phyloP scores from a whole-genome alignment of 2,329 filamentous ascomycete species.

The Talaromyces sp. region DNA sequence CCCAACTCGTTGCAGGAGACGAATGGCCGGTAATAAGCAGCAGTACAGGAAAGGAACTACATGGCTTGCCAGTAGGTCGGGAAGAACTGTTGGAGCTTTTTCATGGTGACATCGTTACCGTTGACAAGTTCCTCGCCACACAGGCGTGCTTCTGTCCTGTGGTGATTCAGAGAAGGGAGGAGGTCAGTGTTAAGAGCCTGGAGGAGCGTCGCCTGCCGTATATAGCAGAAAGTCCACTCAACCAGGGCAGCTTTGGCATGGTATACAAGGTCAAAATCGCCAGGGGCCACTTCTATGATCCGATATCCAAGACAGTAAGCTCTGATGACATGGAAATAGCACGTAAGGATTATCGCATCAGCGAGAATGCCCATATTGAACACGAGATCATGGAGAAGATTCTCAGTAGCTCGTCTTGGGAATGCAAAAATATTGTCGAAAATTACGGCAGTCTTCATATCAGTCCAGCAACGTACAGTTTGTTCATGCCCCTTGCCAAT shows the following conservation, averaged over 20 bases:
- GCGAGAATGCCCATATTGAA: constrained; percentile 21
- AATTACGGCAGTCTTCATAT: constrained; percentile 31
- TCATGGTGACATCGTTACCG: constrained; percentile 8
- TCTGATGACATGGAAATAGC: constrained; percentile 18
- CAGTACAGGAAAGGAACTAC: neutral
- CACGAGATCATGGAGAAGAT: constrained; percentile 30
- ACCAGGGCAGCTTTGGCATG: constrained; percentile 27
- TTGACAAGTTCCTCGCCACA: constrained; percentile 23
- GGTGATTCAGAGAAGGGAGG: constrained; percentile 21
- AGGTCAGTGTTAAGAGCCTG: constrained; percentile 19
- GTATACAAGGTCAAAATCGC: constrained; percentile 26
- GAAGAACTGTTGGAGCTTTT: constrained; percentile 4
- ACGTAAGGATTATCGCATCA: constrained; percentile 33
- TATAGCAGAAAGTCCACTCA: constrained; percentile 24
- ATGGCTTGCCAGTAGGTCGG: neutral
- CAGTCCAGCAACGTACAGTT: constrained; percentile 26
- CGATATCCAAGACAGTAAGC: constrained; percentile 12
- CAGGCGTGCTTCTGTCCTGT: constrained; percentile 30
- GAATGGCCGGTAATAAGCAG: constrained; percentile 1
- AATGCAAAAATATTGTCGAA: constrained; percentile 31
- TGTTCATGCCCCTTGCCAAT: constrained; percentile 37
- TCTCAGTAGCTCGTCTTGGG: constrained; percentile 20
- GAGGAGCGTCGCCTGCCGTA: constrained; percentile 27
- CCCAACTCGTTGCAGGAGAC: neutral
- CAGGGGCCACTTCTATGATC: constrained; percentile 26